Percentiles rank a stretch among this genome's conserved stretches.
Conservation (phyloP, 805 yeast species). For the Saccharomycopsis fermentans region DNA sequence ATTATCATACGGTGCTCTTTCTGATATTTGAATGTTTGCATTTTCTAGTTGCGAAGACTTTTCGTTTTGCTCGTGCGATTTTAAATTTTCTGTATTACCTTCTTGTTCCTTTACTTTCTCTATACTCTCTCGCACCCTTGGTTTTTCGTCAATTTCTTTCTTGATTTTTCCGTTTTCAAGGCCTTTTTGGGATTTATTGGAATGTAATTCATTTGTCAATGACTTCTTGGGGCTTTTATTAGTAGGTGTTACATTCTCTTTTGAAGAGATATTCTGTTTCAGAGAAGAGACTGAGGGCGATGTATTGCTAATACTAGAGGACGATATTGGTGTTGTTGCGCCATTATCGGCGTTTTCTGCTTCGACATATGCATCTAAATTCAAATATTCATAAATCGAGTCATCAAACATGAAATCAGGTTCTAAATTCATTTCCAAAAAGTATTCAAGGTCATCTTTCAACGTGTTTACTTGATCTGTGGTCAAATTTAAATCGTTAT, state of each 20-base stretch:
- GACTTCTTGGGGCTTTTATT: neutral
- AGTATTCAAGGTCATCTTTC: slow-evolving; percentile 84
- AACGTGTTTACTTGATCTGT: slow-evolving; percentile 67
- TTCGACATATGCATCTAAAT: slow-evolving; percentile 39
- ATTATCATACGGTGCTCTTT: neutral
- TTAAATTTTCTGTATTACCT: neutral
- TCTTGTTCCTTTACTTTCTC: neutral
- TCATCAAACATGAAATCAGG: slow-evolving; percentile 92
- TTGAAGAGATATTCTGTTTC: neutral
- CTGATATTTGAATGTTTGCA: neutral
- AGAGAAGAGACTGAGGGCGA: neutral
- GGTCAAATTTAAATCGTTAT: slow-evolving; percentile 51
- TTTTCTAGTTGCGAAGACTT: neutral
- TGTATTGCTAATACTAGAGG: neutral
- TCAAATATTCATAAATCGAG: slow-evolving; percentile 80
- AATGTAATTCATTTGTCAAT: neutral
- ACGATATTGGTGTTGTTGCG: neutral
- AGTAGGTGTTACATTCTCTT: neutral
- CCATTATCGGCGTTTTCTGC: neutral
- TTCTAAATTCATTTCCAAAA: slow-evolving; percentile 88
- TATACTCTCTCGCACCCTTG: neutral
- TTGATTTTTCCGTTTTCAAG: neutral
- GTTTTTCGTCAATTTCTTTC: neutral
- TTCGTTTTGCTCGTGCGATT: neutral
- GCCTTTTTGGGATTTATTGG: neutral